Evolutionary conservation across 140 eudicot species (phyloP).

Genomic region (Stevia rebaudiana): DNA sequence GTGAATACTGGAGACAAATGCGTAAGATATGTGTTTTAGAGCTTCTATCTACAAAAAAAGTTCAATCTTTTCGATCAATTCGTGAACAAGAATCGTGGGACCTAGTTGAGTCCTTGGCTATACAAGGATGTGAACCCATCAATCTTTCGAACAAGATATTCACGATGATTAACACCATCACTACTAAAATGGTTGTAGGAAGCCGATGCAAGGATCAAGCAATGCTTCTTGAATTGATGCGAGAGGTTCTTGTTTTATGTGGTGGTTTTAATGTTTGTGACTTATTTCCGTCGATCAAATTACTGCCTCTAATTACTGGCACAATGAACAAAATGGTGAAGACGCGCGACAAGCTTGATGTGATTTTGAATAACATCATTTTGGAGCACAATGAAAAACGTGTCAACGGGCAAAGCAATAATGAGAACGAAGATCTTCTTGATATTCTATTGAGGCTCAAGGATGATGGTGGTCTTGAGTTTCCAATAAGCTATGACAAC

Average conservation of each 20-base stretch:
- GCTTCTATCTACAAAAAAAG: conserved; percentile 20
- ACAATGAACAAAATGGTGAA: neutral
- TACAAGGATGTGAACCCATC: neutral
- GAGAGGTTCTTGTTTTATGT: neutral
- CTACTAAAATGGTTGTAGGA: neutral
- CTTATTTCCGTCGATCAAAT: neutral
- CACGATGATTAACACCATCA: neutral
- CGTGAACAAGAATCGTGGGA: neutral
- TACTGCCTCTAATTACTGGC: neutral
- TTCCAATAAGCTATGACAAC: neutral
- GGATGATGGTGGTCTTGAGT: neutral
- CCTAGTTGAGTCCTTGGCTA: neutral
- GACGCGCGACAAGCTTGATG: neutral
- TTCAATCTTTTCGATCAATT: conserved; percentile 6
- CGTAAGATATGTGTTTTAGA: conserved; percentile 27
- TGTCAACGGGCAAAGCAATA: neutral
- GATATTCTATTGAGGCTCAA: conserved; percentile 3
- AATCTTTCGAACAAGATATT: neutral
- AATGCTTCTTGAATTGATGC: neutral
- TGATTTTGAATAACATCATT: neutral
- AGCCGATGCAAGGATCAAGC: neutral
- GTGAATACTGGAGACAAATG: conserved; percentile 19
- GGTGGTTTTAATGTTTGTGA: neutral
- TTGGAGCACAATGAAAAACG: neutral
- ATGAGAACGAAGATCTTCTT: conserved; percentile 8